Evolutionary conservation across 257 asterid species (phyloP), one percentile per base, ranked within the genome.

Genomic region (Hygrophila difformis): DNA sequence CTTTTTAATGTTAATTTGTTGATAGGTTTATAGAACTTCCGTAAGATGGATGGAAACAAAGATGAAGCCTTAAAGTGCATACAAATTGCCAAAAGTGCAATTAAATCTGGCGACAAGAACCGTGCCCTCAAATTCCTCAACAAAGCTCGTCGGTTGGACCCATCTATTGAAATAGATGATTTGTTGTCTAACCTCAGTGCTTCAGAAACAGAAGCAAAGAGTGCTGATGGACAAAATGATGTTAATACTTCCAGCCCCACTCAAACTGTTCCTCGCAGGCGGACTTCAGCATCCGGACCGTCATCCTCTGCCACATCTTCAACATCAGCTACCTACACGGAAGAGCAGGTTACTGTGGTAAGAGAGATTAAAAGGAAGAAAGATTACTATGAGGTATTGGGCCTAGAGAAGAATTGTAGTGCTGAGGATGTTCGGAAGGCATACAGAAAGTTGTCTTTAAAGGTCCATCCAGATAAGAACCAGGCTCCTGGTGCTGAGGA

Each of bases 391-490:
- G 98, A 85, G 67, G 85, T 89, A 49, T 56, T 89, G 24, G 96
- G 96, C 39, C 43, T 89, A 51, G 96, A 85, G 45, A 85, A 76
- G 64, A 59, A 49, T 50, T 82, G 94, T 56, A 63, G 61, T 24
- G 64, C 77, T 39, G 96, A 85, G 47, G 96, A 89, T 49, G 70
- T 85, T 16, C 75, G 81, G 15, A 89, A 82, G 71, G 91, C 96
- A 1, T 89, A 89, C 41, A 68, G 94, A 71, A 89, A 82, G 64
- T 35, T 89, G 31, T 89, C 98, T 0, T 50, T 89, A 71, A 89
- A 85, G 65, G 98, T 89, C 51, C 98, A 89, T 67, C 98, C 98
- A 10, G 98, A 85, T 65, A 89, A 89, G 70, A 89, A 89, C 66
- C 72, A 65, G 22, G 94, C 98, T 0, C 96, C 98, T 0, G 98